Percentiles rank a stretch among this genome's conserved stretches.
Evolutionary conservation across 2,329 filamentous ascomycete species (phyloP).

Genomic region (Endoconidiophora polonica): DNA sequence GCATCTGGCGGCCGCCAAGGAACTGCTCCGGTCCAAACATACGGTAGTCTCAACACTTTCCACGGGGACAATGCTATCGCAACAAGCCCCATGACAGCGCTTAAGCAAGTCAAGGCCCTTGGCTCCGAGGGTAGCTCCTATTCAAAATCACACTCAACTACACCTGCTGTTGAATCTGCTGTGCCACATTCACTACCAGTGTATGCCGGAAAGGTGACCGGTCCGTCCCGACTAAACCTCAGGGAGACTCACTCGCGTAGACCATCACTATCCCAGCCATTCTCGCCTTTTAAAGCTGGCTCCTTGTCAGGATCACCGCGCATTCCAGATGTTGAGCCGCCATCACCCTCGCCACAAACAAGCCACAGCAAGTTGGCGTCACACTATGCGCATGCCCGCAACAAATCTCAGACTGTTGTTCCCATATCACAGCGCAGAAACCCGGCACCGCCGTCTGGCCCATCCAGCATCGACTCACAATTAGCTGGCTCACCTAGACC

Average conservation of each 20-base stretch:
- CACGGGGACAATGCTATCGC: slow-evolving; percentile 62
- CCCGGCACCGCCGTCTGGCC: slow-evolving; percentile 23
- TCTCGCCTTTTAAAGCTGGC: slow-evolving; percentile 91
- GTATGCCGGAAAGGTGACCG: slow-evolving; percentile 14
- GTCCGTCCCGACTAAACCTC: slow-evolving; percentile 7
- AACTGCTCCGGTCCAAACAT: slow-evolving; percentile 39
- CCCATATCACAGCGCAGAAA: slow-evolving; percentile 14
- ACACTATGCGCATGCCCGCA: slow-evolving; percentile 5
- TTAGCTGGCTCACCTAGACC: slow-evolving; percentile 64
- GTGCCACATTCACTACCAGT: slow-evolving; percentile 37
- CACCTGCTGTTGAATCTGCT: slow-evolving; percentile 25
- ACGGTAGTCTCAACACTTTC: slow-evolving; percentile 80
- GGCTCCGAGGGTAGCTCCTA: slow-evolving; percentile 48
- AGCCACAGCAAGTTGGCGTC: slow-evolving; percentile 22
- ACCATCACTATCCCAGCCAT: slow-evolving; percentile 72
- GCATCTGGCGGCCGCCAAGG: no score
- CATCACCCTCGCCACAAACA: slow-evolving; percentile 35
- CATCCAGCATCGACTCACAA: slow-evolving; percentile 36
- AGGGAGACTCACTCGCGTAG: slow-evolving; percentile 28
- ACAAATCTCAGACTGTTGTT: slow-evolving; percentile 11
- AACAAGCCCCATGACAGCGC: slow-evolving; percentile 71
- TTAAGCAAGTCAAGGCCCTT: slow-evolving; percentile 48
- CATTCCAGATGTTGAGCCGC: slow-evolving; percentile 28
- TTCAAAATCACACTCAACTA: slow-evolving; percentile 24
- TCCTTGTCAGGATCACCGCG: slow-evolving; percentile 79